phyloP scores from a whole-genome alignment of 805 yeast genomes.

The Candida sonorensis region DNA sequence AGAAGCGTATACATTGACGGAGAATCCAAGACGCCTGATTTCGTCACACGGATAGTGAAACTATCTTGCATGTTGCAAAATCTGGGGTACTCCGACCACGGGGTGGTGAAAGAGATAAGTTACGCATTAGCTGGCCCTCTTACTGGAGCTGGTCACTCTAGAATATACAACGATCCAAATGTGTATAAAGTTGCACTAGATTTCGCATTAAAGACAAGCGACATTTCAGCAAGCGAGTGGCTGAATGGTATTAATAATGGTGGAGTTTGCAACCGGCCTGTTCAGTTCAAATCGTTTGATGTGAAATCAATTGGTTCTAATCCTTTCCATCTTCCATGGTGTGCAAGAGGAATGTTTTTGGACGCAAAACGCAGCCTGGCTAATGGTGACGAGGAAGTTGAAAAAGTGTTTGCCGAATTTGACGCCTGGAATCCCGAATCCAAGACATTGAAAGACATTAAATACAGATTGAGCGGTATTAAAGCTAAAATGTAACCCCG shows the following conservation, averaged over 20 bases:
- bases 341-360: conserved; percentile 73
- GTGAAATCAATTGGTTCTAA: conserved; percentile 64
- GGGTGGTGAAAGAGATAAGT: conserved; percentile 78
- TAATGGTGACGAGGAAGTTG: conserved; percentile 50
- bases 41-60: conserved; percentile 67
- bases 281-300: conserved; percentile 36
- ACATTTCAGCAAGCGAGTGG: conserved; percentile 16
- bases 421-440: conserved; percentile 85
- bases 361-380: conserved; percentile 33
- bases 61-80: conserved; percentile 71
- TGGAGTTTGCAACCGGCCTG: conserved; percentile 14
- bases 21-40: conserved; percentile 69
- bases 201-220: conserved; percentile 66
- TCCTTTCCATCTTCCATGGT: conserved; percentile 90
- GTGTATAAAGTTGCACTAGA: conserved; percentile 79
- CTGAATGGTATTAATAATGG: conserved; percentile 11
- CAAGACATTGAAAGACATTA: conserved; percentile 74
- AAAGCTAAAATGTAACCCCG: conserved; percentile 22
- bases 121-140: conserved; percentile 77
- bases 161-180: conserved; percentile 73
- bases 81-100: conserved; percentile 77
- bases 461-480: conserved; percentile 42
- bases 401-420: conserved; percentile 58
- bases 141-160: conserved; percentile 94
- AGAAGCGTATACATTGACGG: conserved; percentile 88